Base-by-base conservation (phyloP, 176 grass and related monocot genomes). In the Alloteropsis semialata region DNA sequence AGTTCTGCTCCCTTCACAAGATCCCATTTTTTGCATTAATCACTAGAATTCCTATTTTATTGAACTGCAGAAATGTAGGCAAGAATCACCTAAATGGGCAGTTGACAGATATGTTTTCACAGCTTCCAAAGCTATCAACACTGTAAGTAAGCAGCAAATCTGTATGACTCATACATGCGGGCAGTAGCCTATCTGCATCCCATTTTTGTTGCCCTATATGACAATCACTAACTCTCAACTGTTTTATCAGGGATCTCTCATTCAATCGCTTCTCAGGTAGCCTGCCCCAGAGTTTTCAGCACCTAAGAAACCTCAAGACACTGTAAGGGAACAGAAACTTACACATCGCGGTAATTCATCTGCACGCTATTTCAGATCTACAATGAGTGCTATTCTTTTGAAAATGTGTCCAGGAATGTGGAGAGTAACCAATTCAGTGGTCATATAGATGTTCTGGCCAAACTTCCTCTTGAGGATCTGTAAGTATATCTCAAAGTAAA, bases 381-480 rank as follows among this genome's bases (percentile, higher is more conserved):
- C 3, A 81, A 62, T 85, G 39, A 59, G 49, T 19, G 46, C 6
- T 24, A 27, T 65, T 83, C 6, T 86, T 82, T 61, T 61, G 33
- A 54, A 77, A 84, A 66, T 12, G n/a, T 87, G 38, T 84, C 30
- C 86, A 99, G 96, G 69, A 73, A 97, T 85, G 22, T 97, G 69
- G 92, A 97, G 91, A 91, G 79, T 70, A 97, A 97, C 88, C 95
- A 94, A 68, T 91, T 97, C 74, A 91, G 76, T 81, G 88, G 90
- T 75, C 65, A 82, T 69, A 78, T 97, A 44, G 74, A 94, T 74
- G 81, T 91, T 81, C 79, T 97, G 36, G 84, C 78, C 28, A 89
- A 86, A 80, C 88, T 97, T 84, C 66, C 77, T 86, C 88, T 97
- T 16, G 81, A 91, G 62, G 88, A 97, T 86, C 79, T 94, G 92